Percentiles rank a stretch among this genome's conserved stretches.
Conservation (phyloP, 345 rosid genomes). For the Eucalyptus camaldulensis region DNA sequence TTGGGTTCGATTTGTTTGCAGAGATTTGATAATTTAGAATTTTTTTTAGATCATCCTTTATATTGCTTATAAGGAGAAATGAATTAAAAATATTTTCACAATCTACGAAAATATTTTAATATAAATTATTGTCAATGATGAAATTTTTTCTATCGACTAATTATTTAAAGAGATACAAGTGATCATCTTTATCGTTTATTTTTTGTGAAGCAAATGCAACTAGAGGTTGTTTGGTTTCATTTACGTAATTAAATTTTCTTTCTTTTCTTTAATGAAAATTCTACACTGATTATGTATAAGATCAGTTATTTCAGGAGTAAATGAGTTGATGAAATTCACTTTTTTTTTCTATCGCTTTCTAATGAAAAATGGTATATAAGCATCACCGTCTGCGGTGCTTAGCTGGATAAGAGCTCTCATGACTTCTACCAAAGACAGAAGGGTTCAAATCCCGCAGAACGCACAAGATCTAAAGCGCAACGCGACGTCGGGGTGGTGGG, state of each 20-base stretch:
- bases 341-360: background rate
- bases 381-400: rapidly evolving
- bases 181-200: background rate
- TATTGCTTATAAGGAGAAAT: too few species aligned
- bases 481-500: too few species aligned
- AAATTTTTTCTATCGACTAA: too few species aligned
- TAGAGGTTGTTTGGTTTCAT: background rate
- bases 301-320: background rate
- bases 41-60: too few species aligned
- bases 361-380: background rate
- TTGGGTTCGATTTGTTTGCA: background rate
- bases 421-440: rapidly evolving
- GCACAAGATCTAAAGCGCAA: too few species aligned
- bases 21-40: too few species aligned
- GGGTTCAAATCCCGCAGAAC: too few species aligned
- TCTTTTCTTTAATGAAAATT: background rate
- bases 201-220: background rate
- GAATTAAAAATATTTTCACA: too few species aligned
- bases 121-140: background rate
- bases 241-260: background rate
- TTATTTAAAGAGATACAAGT: rapidly evolving
- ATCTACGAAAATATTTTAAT: too few species aligned
- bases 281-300: background rate
- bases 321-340: background rate
- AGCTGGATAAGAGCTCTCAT: rapidly evolving